phyloP scores from a whole-genome alignment of 768 basidiomycete species.

The Suillus bovinus region DNA sequence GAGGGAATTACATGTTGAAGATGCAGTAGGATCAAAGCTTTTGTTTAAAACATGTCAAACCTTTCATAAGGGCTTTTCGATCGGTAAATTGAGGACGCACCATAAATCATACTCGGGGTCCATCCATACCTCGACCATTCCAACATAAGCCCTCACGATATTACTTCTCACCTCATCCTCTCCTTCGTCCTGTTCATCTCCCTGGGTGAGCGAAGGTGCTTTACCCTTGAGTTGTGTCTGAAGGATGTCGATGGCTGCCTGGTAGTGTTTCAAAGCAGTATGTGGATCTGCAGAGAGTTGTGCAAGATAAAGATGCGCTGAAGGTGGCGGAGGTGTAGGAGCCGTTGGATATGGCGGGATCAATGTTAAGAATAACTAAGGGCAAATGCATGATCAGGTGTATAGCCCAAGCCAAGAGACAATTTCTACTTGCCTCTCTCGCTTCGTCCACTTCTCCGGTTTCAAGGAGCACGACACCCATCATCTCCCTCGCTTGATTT shows the following conservation, averaged over 20 bases:
- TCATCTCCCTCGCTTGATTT: constrained; percentile 73
- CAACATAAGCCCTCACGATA: constrained; percentile 77
- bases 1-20: constrained; percentile 77
- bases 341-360: constrained; percentile 63
- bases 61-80: background rate
- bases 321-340: constrained; percentile 61
- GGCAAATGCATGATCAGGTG: background rate
- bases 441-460: constrained; percentile 75
- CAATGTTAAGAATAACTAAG: constrained; percentile 60
- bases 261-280: constrained; percentile 72
- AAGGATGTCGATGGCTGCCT: constrained; percentile 75
- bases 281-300: constrained; percentile 79
- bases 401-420: background rate
- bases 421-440: constrained; percentile 52
- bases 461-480: constrained; percentile 80
- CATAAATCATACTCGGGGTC: constrained; percentile 86
- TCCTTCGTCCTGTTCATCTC: constrained; percentile 39
- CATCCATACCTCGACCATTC: constrained; percentile 97
- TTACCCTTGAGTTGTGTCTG: constrained; percentile 74
- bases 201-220: constrained; percentile 42
- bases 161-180: constrained; percentile 64
- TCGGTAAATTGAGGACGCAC: constrained; percentile 40
- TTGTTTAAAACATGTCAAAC: background rate
- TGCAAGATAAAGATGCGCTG: constrained; percentile 87
- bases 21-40: constrained; percentile 83